A percentile compares a stretch with the other conserved stretches of the same genome.
Evolutionary conservation across 2,329 filamentous ascomycete species (phyloP).

Genomic region (Ophiosphaerella narmari): DNA sequence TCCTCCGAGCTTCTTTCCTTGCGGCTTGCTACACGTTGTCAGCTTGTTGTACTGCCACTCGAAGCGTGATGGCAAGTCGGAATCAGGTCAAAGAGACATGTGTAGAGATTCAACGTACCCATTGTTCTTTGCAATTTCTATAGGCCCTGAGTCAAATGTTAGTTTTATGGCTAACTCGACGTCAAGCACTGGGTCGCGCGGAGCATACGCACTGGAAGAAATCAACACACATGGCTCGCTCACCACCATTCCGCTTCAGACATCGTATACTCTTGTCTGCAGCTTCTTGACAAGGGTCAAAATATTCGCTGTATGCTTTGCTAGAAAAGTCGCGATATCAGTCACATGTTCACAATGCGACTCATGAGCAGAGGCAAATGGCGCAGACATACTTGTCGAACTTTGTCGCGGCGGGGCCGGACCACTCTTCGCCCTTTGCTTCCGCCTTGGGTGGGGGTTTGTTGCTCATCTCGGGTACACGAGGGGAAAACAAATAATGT

Average conservation of each 20-base stretch:
- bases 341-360: not conserved
- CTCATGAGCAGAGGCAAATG: not conserved
- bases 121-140: conserved; percentile 91
- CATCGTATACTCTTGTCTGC: conserved; percentile 85
- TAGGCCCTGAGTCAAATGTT: conserved; percentile 68
- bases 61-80: not conserved
- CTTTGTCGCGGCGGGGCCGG: conserved; percentile 38
- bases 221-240: conserved; percentile 87
- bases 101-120: conserved; percentile 63
- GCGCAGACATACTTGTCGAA: conserved; percentile 46
- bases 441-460: conserved; percentile 12
- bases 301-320: conserved; percentile 86
- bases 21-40: conserved; percentile 21
- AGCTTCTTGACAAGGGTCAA: conserved; percentile 94
- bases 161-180: not conserved
- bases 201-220: conserved; percentile 77
- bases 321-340: conserved; percentile 53
- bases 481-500: not conserved
- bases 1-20: conserved; percentile 27
- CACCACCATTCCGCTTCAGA: conserved; percentile 83
- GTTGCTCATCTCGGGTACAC: conserved; percentile 5
- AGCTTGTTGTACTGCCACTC: conserved; percentile 1
- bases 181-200: not conserved
- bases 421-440: conserved; percentile 27
- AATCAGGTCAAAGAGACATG: not conserved